Evolutionary conservation across 805 yeast species (phyloP).

Genomic region (Peterozyma xylosa): DNA sequence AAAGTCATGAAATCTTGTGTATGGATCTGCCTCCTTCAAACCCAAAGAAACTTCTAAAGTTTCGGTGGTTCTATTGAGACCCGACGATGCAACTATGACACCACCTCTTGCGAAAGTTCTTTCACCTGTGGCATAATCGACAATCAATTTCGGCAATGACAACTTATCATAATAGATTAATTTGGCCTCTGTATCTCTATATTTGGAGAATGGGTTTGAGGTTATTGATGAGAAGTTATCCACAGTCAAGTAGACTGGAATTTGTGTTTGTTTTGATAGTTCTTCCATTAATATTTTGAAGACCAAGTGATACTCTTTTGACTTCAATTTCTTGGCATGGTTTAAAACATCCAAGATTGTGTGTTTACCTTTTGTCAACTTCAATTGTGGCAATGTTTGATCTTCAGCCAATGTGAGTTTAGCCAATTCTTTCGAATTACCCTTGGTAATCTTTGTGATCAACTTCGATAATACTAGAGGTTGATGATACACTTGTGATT

Average conservation of each 20-base stretch:
- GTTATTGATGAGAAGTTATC: constrained; percentile 68
- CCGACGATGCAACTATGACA: constrained; percentile 55
- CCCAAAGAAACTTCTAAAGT: constrained; percentile 60
- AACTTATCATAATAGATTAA: constrained; percentile 54
- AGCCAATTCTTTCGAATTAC: constrained; percentile 32
- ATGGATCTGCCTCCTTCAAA: constrained; percentile 44
- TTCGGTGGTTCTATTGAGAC: constrained; percentile 39
- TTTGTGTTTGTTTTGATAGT: constrained; percentile 37
- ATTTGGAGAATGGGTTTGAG: constrained; percentile 46
- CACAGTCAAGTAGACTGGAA: constrained; percentile 61
- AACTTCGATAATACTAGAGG: constrained; percentile 68
- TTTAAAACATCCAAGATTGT: constrained; percentile 37
- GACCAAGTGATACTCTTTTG: constrained; percentile 19
- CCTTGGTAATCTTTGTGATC: constrained; percentile 40
- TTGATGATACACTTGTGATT: constrained; percentile 51
- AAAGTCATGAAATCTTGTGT: constrained; percentile 38
- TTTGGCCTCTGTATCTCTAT: constrained; percentile 48
- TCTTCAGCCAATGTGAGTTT: constrained; percentile 26
- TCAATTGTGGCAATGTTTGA: constrained; percentile 23
- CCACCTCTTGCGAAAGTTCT: constrained; percentile 52
- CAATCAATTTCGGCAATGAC: constrained; percentile 53
- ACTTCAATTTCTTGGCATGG: constrained; percentile 10
- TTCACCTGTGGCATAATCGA: constrained; percentile 48
- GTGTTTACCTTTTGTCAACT: constrained; percentile 15
- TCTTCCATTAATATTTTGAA: constrained; percentile 42